Evolutionary conservation across 2,329 filamentous ascomycete genomes (phyloP).

Genomic region (Akanthomyces muscarius): DNA sequence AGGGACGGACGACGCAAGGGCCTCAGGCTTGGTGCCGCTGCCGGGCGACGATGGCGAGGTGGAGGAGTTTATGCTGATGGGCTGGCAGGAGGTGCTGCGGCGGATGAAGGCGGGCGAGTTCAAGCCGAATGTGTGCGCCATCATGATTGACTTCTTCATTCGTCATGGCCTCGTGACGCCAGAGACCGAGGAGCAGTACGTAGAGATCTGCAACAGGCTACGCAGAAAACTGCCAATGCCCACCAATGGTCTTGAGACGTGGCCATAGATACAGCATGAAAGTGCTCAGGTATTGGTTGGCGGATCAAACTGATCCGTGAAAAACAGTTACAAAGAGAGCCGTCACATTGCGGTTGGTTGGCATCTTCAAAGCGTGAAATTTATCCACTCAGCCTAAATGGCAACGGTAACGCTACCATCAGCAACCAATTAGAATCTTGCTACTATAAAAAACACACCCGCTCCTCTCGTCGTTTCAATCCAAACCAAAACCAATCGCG

Average conservation of each 20-base stretch:
- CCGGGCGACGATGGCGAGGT: slow-evolving; percentile 73
- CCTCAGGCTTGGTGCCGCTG: slow-evolving; percentile 61
- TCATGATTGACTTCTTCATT: slow-evolving; percentile 78
- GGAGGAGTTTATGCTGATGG: slow-evolving; percentile 67
- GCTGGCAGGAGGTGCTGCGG: slow-evolving; percentile 53
- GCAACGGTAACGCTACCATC: slow-evolving; percentile 27
- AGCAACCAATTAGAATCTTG: slow-evolving; percentile 13
- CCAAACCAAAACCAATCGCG: slow-evolving; percentile 6
- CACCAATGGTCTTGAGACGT: slow-evolving; percentile 17
- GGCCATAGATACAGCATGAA: background rate
- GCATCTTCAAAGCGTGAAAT: slow-evolving; percentile 12
- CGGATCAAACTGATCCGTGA: background rate
- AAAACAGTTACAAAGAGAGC: no score
- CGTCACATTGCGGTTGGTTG: background rate
- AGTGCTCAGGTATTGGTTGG: background rate
- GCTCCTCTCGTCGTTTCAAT: slow-evolving; percentile 13
- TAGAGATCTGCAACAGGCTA: slow-evolving; percentile 57
- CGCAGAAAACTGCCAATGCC: slow-evolving; percentile 42
- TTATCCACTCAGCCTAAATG: slow-evolving; percentile 55
- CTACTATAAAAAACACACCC: slow-evolving; percentile 1
- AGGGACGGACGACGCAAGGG: slow-evolving; percentile 36
- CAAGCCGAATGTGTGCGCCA: slow-evolving; percentile 77
- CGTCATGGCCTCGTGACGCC: slow-evolving; percentile 69
- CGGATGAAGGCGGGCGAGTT: slow-evolving; percentile 67
- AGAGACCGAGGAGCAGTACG: slow-evolving; percentile 68